Evolutionary conservation across 306 rosid species (phyloP), one percentile per base, ranked within the genome.

Genomic region (Betula pendula): DNA sequence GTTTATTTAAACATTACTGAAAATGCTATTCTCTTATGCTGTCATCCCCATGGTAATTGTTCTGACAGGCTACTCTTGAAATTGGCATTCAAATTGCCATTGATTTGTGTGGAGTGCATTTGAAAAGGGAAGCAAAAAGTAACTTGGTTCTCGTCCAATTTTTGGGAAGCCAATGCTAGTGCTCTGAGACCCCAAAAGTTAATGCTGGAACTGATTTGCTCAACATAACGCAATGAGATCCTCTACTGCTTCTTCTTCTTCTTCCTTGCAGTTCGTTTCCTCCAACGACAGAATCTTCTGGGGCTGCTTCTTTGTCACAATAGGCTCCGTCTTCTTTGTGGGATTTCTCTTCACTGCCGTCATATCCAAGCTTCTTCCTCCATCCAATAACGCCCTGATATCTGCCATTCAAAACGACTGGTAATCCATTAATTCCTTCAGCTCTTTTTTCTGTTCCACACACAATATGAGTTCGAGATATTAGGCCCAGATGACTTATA

Each of bases 401-500:
- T 86, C 91, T 53, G 81, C 90, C 67, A 38, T 94, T 45, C 97
- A 94, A 83, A 87, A 89, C 25, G 97, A 94, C 86, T 87, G 98
- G 97, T 91, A 80, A 77, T 51, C 20, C 20, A 43, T 47, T 42
- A 50, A 8, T 62, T 6, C 44, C 20, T 10, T 29, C 11, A 4
- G 11, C 6, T 62, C 5, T 40, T 44, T 77, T 47, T 4, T 69
- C 3, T n/a, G n/a, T 33, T 44, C 50, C 55, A 33, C 1, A 8
- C 31, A 7, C 11, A 8, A 3, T 55, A 8, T 55, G 9, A 20
- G 62, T 22, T 20, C 14, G 0, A 59, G 16, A 29, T 22, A 59
- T 27, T 38, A 19, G 29, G 22, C 27, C 45, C 48, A 38, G 40
- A 65, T 38, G 22, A 17, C 9, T 14, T 60, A 5, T 14, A 60